phyloP scores from a whole-genome alignment of 2,329 filamentous ascomycete species.

The Fusarium sp. region DNA sequence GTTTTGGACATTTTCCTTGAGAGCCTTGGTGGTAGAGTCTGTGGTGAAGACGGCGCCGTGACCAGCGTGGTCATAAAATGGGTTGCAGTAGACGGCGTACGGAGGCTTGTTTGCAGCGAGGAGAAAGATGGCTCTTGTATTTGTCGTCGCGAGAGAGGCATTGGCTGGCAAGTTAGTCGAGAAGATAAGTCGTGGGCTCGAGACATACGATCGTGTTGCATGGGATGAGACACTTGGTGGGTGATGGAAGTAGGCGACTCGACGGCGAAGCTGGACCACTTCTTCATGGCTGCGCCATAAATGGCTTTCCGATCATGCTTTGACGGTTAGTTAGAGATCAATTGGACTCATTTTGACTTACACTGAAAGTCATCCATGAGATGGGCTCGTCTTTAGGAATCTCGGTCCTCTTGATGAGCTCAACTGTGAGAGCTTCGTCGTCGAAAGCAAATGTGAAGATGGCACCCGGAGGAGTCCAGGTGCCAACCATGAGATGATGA shows the following conservation, averaged over 20 bases:
- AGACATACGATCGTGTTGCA: slow-evolving; percentile 76
- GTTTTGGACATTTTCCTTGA: slow-evolving; percentile 72
- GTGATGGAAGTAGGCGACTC: slow-evolving; percentile 77
- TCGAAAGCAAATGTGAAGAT: slow-evolving; percentile 92
- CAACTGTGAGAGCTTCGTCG: slow-evolving; percentile 76
- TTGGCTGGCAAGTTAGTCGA: slow-evolving; percentile 57
- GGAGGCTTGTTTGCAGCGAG: slow-evolving; percentile 79
- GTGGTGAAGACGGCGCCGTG: slow-evolving; percentile 79
- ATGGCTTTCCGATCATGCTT: slow-evolving; percentile 83
- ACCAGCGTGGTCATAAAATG: slow-evolving; percentile 86
- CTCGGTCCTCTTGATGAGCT: slow-evolving; percentile 78
- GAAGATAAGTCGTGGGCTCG: background rate
- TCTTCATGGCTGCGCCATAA: slow-evolving; percentile 92
- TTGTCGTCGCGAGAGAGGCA: slow-evolving; percentile 73
- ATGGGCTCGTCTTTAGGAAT: slow-evolving; percentile 87
- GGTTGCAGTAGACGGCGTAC: slow-evolving; percentile 86
- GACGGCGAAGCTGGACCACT: slow-evolving; percentile 84
- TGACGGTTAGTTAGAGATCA: slow-evolving; percentile 3
- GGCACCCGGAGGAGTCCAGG: slow-evolving; percentile 87
- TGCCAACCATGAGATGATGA: slow-evolving; percentile 91
- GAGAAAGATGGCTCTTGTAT: slow-evolving; percentile 89
- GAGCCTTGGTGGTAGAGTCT: slow-evolving; percentile 59
- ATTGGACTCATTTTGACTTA: slow-evolving; percentile 48
- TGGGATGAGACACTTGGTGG: slow-evolving; percentile 76
- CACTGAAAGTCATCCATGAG: slow-evolving; percentile 92